phyloP scores from a whole-genome alignment of 139 green algal genomes.

The Coelastrella sp. region DNA sequence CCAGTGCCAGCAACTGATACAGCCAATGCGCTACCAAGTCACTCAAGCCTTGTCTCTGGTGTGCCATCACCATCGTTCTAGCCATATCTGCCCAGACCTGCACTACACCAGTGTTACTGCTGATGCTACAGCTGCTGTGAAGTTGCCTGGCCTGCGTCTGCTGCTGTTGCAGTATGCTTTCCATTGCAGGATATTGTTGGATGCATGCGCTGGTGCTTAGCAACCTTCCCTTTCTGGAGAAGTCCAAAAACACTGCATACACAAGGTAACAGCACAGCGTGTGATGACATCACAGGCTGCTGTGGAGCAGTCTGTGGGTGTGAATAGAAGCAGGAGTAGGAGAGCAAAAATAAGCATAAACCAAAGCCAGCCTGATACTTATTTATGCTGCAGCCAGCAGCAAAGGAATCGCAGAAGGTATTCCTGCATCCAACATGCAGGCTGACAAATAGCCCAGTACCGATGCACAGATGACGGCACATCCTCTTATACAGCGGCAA shows the following conservation, averaged over 20 bases:
- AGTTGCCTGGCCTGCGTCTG: constrained; percentile 1
- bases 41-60: constrained; percentile 79
- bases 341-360: too few species aligned
- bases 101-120: background rate
- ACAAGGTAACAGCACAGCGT: background rate
- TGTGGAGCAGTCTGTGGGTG: too few species aligned
- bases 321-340: too few species aligned
- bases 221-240: background rate
- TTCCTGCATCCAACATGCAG: too few species aligned
- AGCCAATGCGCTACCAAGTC: constrained; percentile 84
- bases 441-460: too few species aligned
- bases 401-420: too few species aligned
- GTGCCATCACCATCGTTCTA: constrained; percentile 67
- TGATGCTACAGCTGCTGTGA: background rate
- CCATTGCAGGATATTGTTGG: background rate
- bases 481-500: too few species aligned
- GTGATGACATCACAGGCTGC: background rate
- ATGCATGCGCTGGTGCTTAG: constrained; percentile 20
- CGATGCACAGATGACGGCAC: too few species aligned
- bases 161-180: constrained; percentile 8
- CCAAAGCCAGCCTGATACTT: too few species aligned
- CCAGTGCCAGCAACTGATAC: constrained; percentile 76
- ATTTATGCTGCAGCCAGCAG: too few species aligned
- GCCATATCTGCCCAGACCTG: constrained; percentile 57
- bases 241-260: constrained; percentile 36